Evolutionary conservation across 2,329 filamentous ascomycete species (phyloP).

Genomic region (Fusarium xylarioides): DNA sequence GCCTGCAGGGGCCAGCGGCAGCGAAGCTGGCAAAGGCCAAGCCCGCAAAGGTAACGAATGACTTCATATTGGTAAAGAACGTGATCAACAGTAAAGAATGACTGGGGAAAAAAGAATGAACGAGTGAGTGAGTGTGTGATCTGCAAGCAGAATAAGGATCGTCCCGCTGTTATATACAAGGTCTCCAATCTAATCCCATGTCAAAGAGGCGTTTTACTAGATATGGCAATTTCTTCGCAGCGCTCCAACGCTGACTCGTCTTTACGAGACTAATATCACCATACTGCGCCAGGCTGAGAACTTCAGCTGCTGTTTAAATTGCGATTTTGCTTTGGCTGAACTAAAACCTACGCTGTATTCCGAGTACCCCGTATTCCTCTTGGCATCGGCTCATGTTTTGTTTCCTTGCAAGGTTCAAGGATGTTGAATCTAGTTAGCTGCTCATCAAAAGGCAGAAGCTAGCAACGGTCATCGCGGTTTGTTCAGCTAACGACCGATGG

Average conservation of each 20-base stretch:
- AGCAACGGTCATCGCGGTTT: background rate
- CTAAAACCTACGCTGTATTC: background rate
- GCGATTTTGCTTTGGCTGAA: background rate
- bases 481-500: background rate
- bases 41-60: background rate
- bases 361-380: background rate
- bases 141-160: background rate
- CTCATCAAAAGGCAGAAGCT: background rate
- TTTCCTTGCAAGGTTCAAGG: background rate
- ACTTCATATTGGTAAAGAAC: background rate
- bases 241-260: background rate
- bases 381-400: background rate
- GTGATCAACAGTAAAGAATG: background rate
- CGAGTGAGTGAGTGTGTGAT: background rate
- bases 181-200: background rate
- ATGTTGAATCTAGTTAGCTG: background rate
- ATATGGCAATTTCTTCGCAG: background rate
- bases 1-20: background rate
- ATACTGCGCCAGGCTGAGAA: background rate
- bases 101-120: background rate
- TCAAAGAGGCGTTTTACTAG: background rate
- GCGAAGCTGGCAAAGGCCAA: background rate
- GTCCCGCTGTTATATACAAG: background rate
- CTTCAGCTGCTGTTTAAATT: background rate
- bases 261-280: background rate